Percentiles rank a stretch among this genome's conserved stretches.
These are phyloP conservation scores for Groenewaldozyma sp. DNA, from an alignment of 1,139 yeast species.

Conservation along the genomic window DNA sequence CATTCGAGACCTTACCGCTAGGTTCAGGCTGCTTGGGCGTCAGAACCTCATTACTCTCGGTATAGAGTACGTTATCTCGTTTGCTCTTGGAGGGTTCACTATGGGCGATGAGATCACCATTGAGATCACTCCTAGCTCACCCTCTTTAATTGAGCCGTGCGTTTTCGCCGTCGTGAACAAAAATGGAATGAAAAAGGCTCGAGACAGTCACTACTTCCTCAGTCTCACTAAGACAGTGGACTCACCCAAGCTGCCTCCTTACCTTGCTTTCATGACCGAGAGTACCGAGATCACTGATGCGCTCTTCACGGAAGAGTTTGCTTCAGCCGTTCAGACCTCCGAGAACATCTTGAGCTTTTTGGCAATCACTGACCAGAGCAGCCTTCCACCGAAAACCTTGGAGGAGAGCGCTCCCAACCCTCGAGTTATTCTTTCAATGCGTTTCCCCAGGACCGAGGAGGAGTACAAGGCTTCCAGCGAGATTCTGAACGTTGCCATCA, in stretches of 20 bases:
- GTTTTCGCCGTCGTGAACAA: conserved; percentile 82
- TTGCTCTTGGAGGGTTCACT: conserved; percentile 40
- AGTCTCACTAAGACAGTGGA: conserved; percentile 77
- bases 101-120: conserved; percentile 41
- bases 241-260: conserved; percentile 59
- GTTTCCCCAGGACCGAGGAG: conserved; percentile 37
- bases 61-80: conserved; percentile 48
- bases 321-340: conserved; percentile 42
- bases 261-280: conserved; percentile 83
- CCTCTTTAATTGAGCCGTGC: conserved; percentile 47
- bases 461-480: conserved; percentile 41
- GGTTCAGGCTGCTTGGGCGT: conserved; percentile 64
- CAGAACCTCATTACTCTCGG: conserved; percentile 64
- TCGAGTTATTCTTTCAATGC: conserved; percentile 44
- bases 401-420: conserved; percentile 48
- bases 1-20: conserved; percentile 53
- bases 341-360: conserved; percentile 51
- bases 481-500: conserved; percentile 44
- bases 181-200: conserved; percentile 65
- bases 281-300: conserved; percentile 68
- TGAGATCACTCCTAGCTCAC: conserved; percentile 49
- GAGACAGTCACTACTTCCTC: conserved; percentile 70
- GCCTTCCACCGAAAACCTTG: conserved; percentile 48
- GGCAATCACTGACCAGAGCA: conserved; percentile 76
- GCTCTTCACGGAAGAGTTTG: conserved; percentile 44